Evolutionary conservation across 2,329 filamentous ascomycete species (phyloP).

Genomic region (Septoria petroselini): DNA sequence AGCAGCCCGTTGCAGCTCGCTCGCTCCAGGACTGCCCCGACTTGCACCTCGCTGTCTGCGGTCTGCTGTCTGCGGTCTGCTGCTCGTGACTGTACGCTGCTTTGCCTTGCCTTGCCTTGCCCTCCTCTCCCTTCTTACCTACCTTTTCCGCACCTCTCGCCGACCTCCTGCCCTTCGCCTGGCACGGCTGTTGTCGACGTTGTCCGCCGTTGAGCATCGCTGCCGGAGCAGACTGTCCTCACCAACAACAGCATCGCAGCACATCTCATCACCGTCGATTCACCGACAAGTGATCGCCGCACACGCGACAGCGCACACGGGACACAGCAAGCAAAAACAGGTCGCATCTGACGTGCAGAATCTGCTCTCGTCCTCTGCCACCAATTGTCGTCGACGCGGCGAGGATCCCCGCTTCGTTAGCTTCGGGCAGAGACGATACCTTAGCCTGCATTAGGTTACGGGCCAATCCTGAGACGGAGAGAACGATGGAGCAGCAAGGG

Average conservation of each 20-base stretch:
- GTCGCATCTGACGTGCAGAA: slow-evolving; percentile 1
- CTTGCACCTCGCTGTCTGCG: too few species aligned
- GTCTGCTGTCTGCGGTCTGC: slow-evolving; percentile 4
- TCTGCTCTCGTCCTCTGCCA: too few species aligned
- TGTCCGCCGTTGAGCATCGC: slow-evolving; percentile 17
- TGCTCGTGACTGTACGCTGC: too few species aligned
- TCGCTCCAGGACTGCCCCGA: too few species aligned
- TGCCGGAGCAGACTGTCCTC: too few species aligned
- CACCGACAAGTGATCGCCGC: slow-evolving; percentile 10
- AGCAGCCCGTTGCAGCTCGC: slow-evolving; percentile 23
- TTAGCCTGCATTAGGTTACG: slow-evolving; percentile 20
- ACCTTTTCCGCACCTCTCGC: too few species aligned
- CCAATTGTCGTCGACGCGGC: slow-evolving; percentile 18
- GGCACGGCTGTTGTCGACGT: too few species aligned
- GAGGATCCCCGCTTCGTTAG: slow-evolving; percentile 30
- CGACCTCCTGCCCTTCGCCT: slow-evolving; percentile 11
- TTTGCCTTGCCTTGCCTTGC: too few species aligned
- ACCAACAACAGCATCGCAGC: too few species aligned
- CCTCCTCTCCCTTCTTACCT: too few species aligned
- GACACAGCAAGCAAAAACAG: slow-evolving; percentile 6
- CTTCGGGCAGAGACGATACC: slow-evolving; percentile 27
- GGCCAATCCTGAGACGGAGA: slow-evolving; percentile 7
- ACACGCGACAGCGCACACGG: slow-evolving; percentile 23
- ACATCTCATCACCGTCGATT: slow-evolving; percentile 5
- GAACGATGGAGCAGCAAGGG: slow-evolving; percentile 32